Base-by-base conservation (phyloP, 139 green algal genomes). In the Trebouxia sp. region DNA sequence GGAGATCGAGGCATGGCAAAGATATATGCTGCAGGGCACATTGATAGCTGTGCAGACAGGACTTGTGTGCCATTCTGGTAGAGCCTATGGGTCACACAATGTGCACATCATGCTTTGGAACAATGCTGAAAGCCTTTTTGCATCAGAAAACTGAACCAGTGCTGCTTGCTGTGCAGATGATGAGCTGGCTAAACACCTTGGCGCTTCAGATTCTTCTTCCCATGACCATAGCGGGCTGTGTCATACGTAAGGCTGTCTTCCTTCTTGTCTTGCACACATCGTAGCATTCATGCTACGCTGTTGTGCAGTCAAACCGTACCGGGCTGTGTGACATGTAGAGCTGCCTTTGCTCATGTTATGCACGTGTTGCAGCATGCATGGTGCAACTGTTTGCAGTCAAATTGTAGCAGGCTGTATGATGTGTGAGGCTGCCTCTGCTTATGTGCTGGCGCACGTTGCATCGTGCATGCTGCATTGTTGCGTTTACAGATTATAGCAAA, bases 141-240 rank as follows among this genome's bases (percentile, higher is more conserved):
- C n/a, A 38, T 70, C 17, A 22, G 10, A 32, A 39, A 70, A 15
- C 20, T 38, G 22, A 38, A 14, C 17, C 14, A 17, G 22, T 41
- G 41, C 17, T 53, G 65, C 47, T 45, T 5, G 14, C 7, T 7
- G 6, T 78, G 78, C 80, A 84, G 51, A 83, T 86, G 67, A 58
- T 86, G 41, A 72, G 39, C 24, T 82, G 82, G 82, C 14, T n/a
- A 15, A 70, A 43, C 8, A 65, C 51, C 6, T 30, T 86, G 30
- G 82, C 76, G 38, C 77, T 86, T 26, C 82, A 86, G 66, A 82
- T 91, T 20, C 80, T 91, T 17, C 30, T 86, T 24, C 87, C 87
- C 43, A 66, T 91, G 39, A 88, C 86, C 7, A 42, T 91, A 1
- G 6, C 78, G 5, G 81, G 65, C 22, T 69, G 47, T 15, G 67